Base-by-base conservation (phyloP, 164 flowering plant genomes). In the Vitis amurensis region DNA sequence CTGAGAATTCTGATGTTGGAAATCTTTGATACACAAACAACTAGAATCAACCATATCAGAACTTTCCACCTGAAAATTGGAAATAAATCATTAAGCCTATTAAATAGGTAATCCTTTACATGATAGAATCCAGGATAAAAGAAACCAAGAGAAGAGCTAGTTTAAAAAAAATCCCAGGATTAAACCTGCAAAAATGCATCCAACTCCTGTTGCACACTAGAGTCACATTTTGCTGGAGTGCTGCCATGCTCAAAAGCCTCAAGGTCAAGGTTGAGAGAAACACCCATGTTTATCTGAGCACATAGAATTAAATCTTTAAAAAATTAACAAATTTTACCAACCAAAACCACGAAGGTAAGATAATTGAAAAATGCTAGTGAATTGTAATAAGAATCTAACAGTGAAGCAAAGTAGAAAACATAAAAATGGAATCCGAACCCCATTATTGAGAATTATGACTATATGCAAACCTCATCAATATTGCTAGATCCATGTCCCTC, bases 401-500 rank as follows among this genome's bases (percentile, higher is more conserved):
- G 3, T 30, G 37, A 15, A 10, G 44, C 60, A 60, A 48, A 37
- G 31, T 10, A n/a, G 5, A n/a, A 53, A 30, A 61, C 37, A 1
- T 1, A 12, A 44, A 44, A n/a, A 62, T 11, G 9, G 17, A 62
- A 37, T 13, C 17, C 2, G 4, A 47, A 62, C 1, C 50, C 3
- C 65, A 62, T 62, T 8, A 62, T 47, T 62, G 51, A 11, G 16
- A 47, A 44, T 23, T 44, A 11, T 44, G 16, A 3, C 9, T 17
- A 27, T 48, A 1, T 49, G 44, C 55, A 19, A 53, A 78, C 78
- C 78, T 71, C 64, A 44, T 61, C 63, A 52, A 56, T 9, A 51
- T 27, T 4, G 11, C 8, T 23, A 56, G 37, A 52, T 15, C 2
- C 11, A 17, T 29, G 31, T 53, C 16, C 64, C 11, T 44, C 31